Percentiles rank a stretch among this genome's conserved stretches.
Conservation (phyloP, 371 early-diverging fungal species). For the Rhizopus stolonifer region DNA sequence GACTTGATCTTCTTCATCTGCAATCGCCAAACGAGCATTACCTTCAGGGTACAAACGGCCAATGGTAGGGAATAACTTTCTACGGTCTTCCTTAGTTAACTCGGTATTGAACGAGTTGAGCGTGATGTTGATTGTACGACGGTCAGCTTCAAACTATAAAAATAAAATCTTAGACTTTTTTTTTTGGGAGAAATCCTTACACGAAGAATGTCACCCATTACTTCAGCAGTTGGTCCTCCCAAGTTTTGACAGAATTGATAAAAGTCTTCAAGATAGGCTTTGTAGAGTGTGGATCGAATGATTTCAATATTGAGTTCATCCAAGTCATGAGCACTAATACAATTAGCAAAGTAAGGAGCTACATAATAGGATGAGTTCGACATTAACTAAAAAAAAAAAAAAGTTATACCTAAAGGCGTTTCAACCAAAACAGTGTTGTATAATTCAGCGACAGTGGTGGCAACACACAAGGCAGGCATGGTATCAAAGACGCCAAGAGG, state of each 20-base stretch:
- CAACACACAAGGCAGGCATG: slow-evolving; percentile 97
- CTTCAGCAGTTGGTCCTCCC: slow-evolving; percentile 90
- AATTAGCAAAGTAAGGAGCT: slow-evolving; percentile 97
- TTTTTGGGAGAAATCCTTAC: too few species aligned
- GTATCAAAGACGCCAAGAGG: slow-evolving; percentile 96
- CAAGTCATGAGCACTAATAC: slow-evolving; percentile 93
- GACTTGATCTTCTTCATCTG: slow-evolving; percentile 95
- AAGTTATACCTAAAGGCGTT: slow-evolving; percentile 81
- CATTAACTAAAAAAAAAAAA: not conserved
- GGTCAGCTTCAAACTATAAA: slow-evolving; percentile 93
- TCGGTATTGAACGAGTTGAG: slow-evolving; percentile 98
- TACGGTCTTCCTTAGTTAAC: slow-evolving; percentile 93
- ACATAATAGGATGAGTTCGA: not conserved
- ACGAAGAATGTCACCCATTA: slow-evolving; percentile 91
- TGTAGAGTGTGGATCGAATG: slow-evolving; percentile 97
- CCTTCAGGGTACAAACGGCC: slow-evolving; percentile 95
- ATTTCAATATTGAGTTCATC: slow-evolving; percentile 99
- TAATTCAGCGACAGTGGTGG: slow-evolving; percentile 93
- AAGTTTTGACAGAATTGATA: slow-evolving; percentile 81
- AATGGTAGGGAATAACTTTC: slow-evolving; percentile 87
- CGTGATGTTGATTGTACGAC: slow-evolving; percentile 95
- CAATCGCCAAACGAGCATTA: slow-evolving; percentile 74
- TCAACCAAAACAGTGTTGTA: slow-evolving; percentile 96
- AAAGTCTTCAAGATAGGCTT: slow-evolving; percentile 98
- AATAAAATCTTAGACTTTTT: too few species aligned